Conservation (phyloP, 495 filamentous ascomycete species). For the Wilcoxina mikolae region DNA sequence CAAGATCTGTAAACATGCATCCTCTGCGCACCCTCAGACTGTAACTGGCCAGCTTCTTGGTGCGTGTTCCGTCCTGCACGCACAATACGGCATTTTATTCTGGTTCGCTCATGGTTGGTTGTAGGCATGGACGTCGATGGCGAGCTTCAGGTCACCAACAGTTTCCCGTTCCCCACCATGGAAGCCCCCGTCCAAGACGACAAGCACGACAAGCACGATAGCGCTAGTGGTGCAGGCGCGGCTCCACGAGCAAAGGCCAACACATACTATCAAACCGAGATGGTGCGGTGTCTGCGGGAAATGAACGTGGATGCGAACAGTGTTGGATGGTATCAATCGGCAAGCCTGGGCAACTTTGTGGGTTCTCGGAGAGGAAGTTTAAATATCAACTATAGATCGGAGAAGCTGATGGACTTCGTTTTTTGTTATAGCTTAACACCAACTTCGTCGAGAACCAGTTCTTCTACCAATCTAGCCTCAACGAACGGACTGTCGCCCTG, state of each 20-base stretch:
- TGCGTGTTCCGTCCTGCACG: background rate
- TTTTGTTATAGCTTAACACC: slow-evolving; percentile 47
- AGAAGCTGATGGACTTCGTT: background rate
- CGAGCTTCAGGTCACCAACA: slow-evolving; percentile 79
- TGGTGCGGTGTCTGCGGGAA: slow-evolving; percentile 90
- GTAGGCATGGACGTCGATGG: slow-evolving; percentile 84
- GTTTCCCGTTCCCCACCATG: slow-evolving; percentile 81
- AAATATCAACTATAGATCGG: background rate
- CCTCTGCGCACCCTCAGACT: slow-evolving; percentile 23
- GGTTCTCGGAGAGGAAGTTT: background rate
- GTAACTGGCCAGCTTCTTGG: slow-evolving; percentile 29
- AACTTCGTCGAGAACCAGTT: slow-evolving; percentile 97
- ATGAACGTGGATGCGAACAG: slow-evolving; percentile 98
- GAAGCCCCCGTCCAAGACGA: slow-evolving; percentile 55
- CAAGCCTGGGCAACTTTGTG: slow-evolving; percentile 92
- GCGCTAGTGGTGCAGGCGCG: slow-evolving; percentile 64
- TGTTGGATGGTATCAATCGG: slow-evolving; percentile 96
- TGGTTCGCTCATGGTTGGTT: slow-evolving; percentile 40
- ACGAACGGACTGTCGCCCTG: slow-evolving; percentile 82
- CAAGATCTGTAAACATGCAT: slow-evolving; percentile 58
- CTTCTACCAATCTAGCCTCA: slow-evolving; percentile 65
- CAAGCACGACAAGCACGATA: slow-evolving; percentile 51
- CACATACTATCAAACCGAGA: slow-evolving; percentile 78
- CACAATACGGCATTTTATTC: background rate
- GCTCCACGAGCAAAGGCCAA: slow-evolving; percentile 88